These are phyloP conservation scores for Chondrus crispus DNA, from an alignment of 23 red algal genomes.

Conservation along the genomic window DNA sequence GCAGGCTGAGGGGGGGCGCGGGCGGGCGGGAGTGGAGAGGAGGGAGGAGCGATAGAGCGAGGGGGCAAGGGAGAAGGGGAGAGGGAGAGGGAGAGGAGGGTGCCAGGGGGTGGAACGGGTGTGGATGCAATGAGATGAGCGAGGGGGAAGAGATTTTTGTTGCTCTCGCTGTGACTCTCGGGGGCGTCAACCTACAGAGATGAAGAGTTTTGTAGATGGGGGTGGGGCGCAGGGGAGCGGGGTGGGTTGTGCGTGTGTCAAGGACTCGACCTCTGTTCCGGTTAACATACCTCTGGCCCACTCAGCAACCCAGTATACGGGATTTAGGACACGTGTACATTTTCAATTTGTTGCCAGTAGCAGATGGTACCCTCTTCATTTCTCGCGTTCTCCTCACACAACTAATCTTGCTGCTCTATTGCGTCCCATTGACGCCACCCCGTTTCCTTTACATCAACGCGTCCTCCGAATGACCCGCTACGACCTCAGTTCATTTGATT, in stretches of 20 bases:
- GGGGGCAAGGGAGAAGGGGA: slow-evolving; percentile 8
- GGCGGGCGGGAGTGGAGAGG: too few relatives aligned
- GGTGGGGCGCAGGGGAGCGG: too few relatives aligned
- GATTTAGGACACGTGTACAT: neutral
- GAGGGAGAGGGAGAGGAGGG: neutral
- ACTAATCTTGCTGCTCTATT: neutral
- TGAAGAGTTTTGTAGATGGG: too few relatives aligned
- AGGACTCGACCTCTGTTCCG: too few relatives aligned
- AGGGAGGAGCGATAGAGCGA: too few relatives aligned
- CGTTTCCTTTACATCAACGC: neutral
- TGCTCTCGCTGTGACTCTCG: too few relatives aligned
- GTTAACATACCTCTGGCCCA: too few relatives aligned
- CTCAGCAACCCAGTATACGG: neutral
- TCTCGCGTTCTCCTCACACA: neutral
- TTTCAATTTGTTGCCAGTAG: neutral
- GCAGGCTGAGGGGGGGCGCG: neutral
- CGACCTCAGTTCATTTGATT: neutral
- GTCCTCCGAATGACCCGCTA: neutral
- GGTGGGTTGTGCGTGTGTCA: too few relatives aligned
- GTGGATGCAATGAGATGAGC: too few relatives aligned
- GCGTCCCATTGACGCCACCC: neutral
- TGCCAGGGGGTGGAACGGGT: neutral
- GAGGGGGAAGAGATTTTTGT: too few relatives aligned
- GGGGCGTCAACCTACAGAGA: too few relatives aligned
- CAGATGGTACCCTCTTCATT: neutral